Base-by-base conservation (phyloP, 2,329 filamentous ascomycete species). In the Lecanoromycetidae sp. region DNA sequence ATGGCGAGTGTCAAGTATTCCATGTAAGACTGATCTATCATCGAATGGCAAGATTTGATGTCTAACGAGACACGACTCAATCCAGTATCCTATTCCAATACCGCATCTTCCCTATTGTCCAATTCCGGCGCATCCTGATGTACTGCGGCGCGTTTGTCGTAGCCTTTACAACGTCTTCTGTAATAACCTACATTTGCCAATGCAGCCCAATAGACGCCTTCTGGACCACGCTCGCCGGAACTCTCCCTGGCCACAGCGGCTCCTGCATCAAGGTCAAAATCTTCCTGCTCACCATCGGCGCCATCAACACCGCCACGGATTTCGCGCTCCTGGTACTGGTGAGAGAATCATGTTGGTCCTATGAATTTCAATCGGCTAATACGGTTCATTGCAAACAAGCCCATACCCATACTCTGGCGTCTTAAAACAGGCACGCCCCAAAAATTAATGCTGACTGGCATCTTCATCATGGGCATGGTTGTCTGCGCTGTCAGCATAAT, bases 21-120 rank as follows among this genome's bases (percentile, higher is more conserved):
- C 23, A 44, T 52, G 50, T 52, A 52, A 39, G 10, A 2, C 25
- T 10, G 8, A 13, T 7, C 6, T n/a, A 20, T 23, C 0, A 3
- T 2, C 4, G 1, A 8, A 44, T 25, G 6, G 5, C 10, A 5
- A 15, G 8, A 4, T 35, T 15, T 20, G 22, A 33, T 15, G n/a
- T n/a, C n/a, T n/a, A n/a, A n/a, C n/a, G n/a, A 8, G 15, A 19
- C 9, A 30, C 19, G 27, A 1, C 15, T 2, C 30, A n/a, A n/a
- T 13, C 3, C 19, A 52, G 47, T 7, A 35, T 50, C 19, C 41
- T 51, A 15, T 50, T 52, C 38, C 41, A 44, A 32, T 43, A 47
- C 34, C 43, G 50, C 27, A 50, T 52, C 19, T 52, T 50, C 36
- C 47, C 50, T 22, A 42, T 50, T 15, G 41, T 50, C 15, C 47